Percentiles rank a stretch among this genome's conserved stretches.
Conservation (phyloP, 2,329 filamentous ascomycete species). For the Trichoderma koningiopsis region DNA sequence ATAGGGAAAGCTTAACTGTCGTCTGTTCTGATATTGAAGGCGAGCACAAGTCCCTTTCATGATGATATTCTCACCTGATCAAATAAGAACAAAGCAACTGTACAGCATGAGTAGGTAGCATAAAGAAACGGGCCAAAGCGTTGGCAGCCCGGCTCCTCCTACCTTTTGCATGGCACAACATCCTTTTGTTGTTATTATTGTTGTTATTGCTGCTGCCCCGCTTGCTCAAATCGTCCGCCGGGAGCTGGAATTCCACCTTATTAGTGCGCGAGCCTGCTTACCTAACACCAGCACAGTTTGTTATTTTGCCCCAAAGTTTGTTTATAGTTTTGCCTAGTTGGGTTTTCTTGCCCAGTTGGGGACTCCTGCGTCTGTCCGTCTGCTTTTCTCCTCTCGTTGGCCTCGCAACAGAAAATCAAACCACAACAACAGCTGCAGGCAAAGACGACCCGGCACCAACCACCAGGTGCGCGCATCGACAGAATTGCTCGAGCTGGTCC, state of each 20-base stretch:
- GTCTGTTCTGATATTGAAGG: neutral
- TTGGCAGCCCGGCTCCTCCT: neutral
- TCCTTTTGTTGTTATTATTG: neutral
- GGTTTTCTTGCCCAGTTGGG: slow-evolving; percentile 14
- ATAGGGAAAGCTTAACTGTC: neutral
- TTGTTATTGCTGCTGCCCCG: slow-evolving; percentile 22
- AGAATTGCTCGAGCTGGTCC: slow-evolving; percentile 26
- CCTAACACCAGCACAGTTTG: slow-evolving; percentile 29
- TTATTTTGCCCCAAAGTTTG: slow-evolving; percentile 26
- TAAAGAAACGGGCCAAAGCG: neutral
- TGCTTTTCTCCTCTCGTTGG: slow-evolving; percentile 44
- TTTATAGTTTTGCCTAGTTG: slow-evolving; percentile 17
- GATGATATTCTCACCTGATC: neutral
- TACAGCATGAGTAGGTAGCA: neutral
- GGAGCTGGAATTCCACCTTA: slow-evolving; percentile 33
- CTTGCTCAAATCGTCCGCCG: neutral
- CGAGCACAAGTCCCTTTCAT: neutral
- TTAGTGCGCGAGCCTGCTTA: slow-evolving; percentile 33
- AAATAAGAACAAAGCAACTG: neutral
- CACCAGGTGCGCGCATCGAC: slow-evolving; percentile 36
- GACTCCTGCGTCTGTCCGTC: slow-evolving; percentile 26
- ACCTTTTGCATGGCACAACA: neutral
- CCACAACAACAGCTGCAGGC: slow-evolving; percentile 42
- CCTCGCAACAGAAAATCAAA: slow-evolving; percentile 50
- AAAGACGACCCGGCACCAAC: slow-evolving; percentile 33